These are phyloP conservation scores for Tylopilus vinaceipallidus DNA, from an alignment of 768 basidiomycete species.

Conservation along the genomic window DNA sequence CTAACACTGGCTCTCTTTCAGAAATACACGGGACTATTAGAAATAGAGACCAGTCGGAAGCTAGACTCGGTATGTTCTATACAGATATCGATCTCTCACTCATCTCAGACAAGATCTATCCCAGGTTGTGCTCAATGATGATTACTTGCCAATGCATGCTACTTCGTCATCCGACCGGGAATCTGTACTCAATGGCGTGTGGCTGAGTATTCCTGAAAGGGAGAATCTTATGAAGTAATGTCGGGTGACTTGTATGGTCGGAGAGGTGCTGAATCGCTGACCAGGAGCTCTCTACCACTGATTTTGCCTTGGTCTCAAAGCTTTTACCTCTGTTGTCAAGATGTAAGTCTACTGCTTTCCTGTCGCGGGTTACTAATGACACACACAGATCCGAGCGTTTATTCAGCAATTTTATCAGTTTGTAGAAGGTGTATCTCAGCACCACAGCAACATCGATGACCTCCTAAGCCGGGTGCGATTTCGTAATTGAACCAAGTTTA, in stretches of 20 bases:
- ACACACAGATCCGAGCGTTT: slow-evolving; percentile 72
- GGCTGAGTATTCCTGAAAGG: slow-evolving; percentile 71
- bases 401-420: slow-evolving; percentile 97
- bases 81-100: background rate
- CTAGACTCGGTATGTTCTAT: slow-evolving; percentile 68
- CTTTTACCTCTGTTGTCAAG: slow-evolving; percentile 92
- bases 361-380: slow-evolving; percentile 1
- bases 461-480: slow-evolving; percentile 90
- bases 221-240: slow-evolving; percentile 54
- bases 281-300: slow-evolving; percentile 63
- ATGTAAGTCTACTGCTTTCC: slow-evolving; percentile 42
- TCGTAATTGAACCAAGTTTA: too few relatives aligned
- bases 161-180: slow-evolving; percentile 61
- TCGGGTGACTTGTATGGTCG: background rate
- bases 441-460: slow-evolving; percentile 89
- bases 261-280: slow-evolving; percentile 2
- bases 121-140: slow-evolving; percentile 84
- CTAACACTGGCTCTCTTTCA: slow-evolving; percentile 89
- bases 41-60: slow-evolving; percentile 73
- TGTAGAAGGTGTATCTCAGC: slow-evolving; percentile 90
- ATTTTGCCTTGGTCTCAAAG: slow-evolving; percentile 92
- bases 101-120: background rate
- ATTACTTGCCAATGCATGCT: slow-evolving; percentile 84
- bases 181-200: slow-evolving; percentile 75
- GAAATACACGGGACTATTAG: slow-evolving; percentile 79